Conservation (phyloP, 768 basidiomycete species). For the Leccinum longicurvipes region DNA sequence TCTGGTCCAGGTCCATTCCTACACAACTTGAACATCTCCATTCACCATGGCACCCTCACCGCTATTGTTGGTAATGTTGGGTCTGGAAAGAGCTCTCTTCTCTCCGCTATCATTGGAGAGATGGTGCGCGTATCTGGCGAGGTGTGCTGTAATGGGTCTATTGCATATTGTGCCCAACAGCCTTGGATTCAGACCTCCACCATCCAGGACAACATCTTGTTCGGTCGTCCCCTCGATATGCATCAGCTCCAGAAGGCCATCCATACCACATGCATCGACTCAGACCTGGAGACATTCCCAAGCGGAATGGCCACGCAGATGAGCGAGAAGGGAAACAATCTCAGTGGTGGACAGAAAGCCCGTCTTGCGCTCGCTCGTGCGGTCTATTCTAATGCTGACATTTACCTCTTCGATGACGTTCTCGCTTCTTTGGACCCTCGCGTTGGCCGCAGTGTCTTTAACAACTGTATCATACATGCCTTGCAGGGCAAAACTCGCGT, state of each 20-base stretch:
- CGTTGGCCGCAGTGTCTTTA: slow-evolving; percentile 35
- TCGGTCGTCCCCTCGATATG: slow-evolving; percentile 28
- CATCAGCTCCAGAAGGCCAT: slow-evolving; percentile 26
- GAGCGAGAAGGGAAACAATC: slow-evolving; percentile 45
- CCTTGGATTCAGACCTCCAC: slow-evolving; percentile 31
- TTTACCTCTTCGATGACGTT: slow-evolving; percentile 46
- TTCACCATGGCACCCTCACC: slow-evolving; percentile 22
- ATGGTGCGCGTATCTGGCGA: slow-evolving; percentile 28
- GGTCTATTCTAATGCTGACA: slow-evolving; percentile 40
- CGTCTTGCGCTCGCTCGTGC: slow-evolving; percentile 45
- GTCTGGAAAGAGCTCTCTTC: slow-evolving; percentile 28
- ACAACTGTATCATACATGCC: slow-evolving; percentile 23
- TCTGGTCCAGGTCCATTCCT: slow-evolving; percentile 15
- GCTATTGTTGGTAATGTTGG: slow-evolving; percentile 27
- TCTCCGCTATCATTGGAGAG: slow-evolving; percentile 30
- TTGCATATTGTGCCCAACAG: slow-evolving; percentile 33
- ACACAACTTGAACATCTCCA: slow-evolving; percentile 20
- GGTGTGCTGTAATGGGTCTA: slow-evolving; percentile 20
- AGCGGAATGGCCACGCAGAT: slow-evolving; percentile 39
- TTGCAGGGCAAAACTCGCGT: slow-evolving; percentile 26
- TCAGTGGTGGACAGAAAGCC: slow-evolving; percentile 49
- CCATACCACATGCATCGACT: slow-evolving; percentile 27
- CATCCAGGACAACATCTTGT: slow-evolving; percentile 32
- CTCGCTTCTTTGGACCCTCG: slow-evolving; percentile 47
- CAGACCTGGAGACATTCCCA: slow-evolving; percentile 29